Base-by-base conservation (phyloP, 805 yeast species). In the Candida pseudoglaebosa region DNA sequence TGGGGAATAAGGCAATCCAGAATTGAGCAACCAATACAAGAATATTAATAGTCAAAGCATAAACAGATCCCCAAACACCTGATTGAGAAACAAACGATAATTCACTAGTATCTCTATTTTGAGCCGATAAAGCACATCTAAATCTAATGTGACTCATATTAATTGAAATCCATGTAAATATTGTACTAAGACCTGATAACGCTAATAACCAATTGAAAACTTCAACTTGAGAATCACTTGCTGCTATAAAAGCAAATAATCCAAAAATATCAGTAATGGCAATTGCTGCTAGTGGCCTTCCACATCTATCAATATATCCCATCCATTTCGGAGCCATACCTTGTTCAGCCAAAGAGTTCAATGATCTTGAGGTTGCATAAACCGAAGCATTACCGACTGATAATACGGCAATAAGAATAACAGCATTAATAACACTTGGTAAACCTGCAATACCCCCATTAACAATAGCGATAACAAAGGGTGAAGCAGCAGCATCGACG, bases 401-500 rank as follows among this genome's bases (percentile, higher is more conserved):
- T 5, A 62, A 41, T 3, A 58, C 62, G 1, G 65, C 54, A 34
- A 62, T 50, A 16, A 62, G 51, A 37, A 62, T 60, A 18, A 62
- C 64, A 3, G 49, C 65, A 37, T 62, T 62, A 45, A 62, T 50
- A 13, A 62, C 54, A 6, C 63, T 55, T 2, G 66, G 66, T 15
- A 62, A 48, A 2, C 50, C 64, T n/a, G 48, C 45, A 38, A 60
- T 56, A 15, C 56, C 52, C 10, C 61, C 61, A 26, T 53, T 54
- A 24, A 48, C 51, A 28, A 65, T 64, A 19, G 70, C 68, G 38
- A 65, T 59, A 13, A 65, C 69, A 43, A 65, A 65, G 1, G 70
- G 70, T 1, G 69, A 62, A 5, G 63, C 59, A 31, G 79, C 60
- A 30, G 81, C 80, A 36, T 71, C 77, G 34, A 67, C 72, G 33